phyloP scores from a whole-genome alignment of 2,329 filamentous ascomycete genomes.

The Colletotrichum sp. region DNA sequence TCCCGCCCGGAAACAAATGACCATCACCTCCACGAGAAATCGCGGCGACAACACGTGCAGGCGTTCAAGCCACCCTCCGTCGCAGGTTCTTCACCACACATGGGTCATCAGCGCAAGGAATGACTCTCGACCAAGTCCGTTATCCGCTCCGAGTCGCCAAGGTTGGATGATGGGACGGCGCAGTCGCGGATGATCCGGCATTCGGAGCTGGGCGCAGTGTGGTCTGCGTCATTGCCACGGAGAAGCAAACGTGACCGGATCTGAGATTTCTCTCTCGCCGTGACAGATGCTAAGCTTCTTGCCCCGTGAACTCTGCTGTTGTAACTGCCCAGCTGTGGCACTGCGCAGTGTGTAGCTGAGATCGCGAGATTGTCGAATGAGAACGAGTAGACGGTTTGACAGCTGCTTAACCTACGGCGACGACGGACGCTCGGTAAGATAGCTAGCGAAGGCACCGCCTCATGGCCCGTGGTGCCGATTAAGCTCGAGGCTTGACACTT shows the following conservation, averaged over 20 bases:
- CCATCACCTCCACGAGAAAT: not conserved
- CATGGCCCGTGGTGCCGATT: not conserved
- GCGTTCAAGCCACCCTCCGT: not conserved
- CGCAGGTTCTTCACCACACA: not conserved
- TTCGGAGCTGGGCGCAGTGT: not conserved
- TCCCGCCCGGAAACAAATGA: not conserved
- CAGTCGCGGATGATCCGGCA: not conserved
- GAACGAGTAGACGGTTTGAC: not conserved
- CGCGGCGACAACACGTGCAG: not conserved
- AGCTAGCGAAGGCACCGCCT: not conserved
- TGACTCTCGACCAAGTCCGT: not conserved
- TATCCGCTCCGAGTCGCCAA: not conserved
- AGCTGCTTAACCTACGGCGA: not conserved
- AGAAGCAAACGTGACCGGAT: not conserved
- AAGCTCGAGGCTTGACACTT: not conserved
- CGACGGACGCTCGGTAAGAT: not conserved
- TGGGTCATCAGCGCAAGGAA: not conserved
- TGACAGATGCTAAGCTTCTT: not conserved
- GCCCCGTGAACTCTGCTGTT: not conserved
- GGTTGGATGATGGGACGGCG: not conserved
- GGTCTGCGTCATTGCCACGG: not conserved
- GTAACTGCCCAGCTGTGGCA: not conserved
- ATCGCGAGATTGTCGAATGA: not conserved
- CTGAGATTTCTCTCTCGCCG: not conserved
- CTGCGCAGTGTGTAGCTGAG: not conserved